A percentile compares a stretch with the other conserved stretches of the same genome.
Conservation (phyloP, 768 basidiomycete species). For the Cubamyces sp. region DNA sequence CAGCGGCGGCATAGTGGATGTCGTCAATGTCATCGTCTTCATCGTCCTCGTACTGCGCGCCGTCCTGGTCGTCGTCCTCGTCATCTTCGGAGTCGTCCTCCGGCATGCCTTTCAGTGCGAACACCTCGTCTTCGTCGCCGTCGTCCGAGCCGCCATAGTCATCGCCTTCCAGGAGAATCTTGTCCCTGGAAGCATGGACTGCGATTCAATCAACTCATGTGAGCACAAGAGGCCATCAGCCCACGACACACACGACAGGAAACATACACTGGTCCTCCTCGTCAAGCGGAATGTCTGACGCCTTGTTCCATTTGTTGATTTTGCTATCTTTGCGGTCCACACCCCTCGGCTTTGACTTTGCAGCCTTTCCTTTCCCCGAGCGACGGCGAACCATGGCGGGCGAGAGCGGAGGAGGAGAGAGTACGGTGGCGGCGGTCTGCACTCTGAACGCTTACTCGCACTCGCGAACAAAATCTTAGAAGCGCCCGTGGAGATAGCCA, state of each 20-base stretch:
- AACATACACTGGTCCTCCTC: constrained; percentile 79
- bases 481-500: constrained; percentile 7
- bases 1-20: constrained; percentile 28
- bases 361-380: constrained; percentile 40
- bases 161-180: constrained; percentile 75
- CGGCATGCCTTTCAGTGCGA: constrained; percentile 65
- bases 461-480: constrained; percentile 12
- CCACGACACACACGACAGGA: not conserved
- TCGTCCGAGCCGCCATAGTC: constrained; percentile 51
- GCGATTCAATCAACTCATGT: not conserved
- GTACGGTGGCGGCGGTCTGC: not conserved
- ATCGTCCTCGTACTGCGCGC: constrained; percentile 35
- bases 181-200: constrained; percentile 80
- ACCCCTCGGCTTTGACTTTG: constrained; percentile 46
- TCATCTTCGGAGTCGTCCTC: constrained; percentile 41
- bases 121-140: constrained; percentile 81
- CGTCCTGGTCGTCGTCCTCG: constrained; percentile 48
- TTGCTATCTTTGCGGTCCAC: constrained; percentile 54
- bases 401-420: not conserved
- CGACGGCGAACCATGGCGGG: constrained; percentile 51
- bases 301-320: constrained; percentile 68
- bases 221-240: not conserved
- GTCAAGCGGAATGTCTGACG: constrained; percentile 72
- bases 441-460: not conserved
- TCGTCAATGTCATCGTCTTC: constrained; percentile 37